These are phyloP conservation scores for Fonsecaea pugnacius DNA, from an alignment of 2,329 filamentous ascomycete genomes.

Conservation along the genomic window DNA sequence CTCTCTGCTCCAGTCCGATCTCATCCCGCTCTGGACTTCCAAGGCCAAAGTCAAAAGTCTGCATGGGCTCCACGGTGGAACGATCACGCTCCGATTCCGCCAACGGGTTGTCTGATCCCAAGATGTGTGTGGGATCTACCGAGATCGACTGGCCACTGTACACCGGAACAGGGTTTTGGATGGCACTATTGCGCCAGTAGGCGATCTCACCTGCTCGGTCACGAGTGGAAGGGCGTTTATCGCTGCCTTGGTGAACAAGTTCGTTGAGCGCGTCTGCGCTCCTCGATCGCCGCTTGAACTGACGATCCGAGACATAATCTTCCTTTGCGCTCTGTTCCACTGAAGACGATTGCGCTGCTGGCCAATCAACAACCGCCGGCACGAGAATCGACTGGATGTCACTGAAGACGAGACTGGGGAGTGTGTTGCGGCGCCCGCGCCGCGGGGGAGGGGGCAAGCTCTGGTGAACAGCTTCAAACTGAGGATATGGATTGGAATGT, in stretches of 20 bases:
- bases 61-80: slow-evolving; percentile 27
- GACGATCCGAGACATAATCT: slow-evolving; percentile 30
- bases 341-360: not conserved
- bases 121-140: slow-evolving; percentile 27
- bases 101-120: slow-evolving; percentile 11
- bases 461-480: slow-evolving; percentile 17
- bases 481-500: slow-evolving; percentile 26
- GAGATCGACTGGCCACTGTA: slow-evolving; percentile 32
- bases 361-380: slow-evolving; percentile 15
- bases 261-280: slow-evolving; percentile 50
- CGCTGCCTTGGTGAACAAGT: slow-evolving; percentile 39
- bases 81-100: slow-evolving; percentile 21
- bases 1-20: slow-evolving; percentile 50
- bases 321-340: slow-evolving; percentile 20
- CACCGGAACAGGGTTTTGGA: slow-evolving; percentile 39
- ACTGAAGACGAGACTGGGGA: slow-evolving; percentile 51
- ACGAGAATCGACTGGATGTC: slow-evolving; percentile 42
- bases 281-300: slow-evolving; percentile 49
- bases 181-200: slow-evolving; percentile 44
- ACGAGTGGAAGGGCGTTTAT: slow-evolving; percentile 47
- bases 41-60: slow-evolving; percentile 39
- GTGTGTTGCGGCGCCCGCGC: slow-evolving; percentile 46
- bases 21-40: slow-evolving; percentile 42
- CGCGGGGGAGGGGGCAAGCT: slow-evolving; percentile 18
- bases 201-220: slow-evolving; percentile 48